Conservation (phyloP, 495 filamentous ascomycete genomes). For the Acidiella bohemica region DNA sequence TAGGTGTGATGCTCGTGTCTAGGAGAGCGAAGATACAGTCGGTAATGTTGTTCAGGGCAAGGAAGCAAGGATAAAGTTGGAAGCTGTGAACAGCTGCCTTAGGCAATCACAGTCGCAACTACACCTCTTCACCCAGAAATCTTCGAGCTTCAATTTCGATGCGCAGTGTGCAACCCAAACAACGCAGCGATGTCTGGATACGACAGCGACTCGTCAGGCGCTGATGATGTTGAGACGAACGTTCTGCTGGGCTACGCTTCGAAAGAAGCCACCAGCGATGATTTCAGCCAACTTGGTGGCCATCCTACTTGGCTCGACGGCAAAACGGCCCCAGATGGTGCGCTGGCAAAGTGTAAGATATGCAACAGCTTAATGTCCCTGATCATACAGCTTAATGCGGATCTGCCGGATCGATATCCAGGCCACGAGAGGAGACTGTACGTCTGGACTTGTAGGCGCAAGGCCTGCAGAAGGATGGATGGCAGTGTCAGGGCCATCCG, state of each 20-base stretch:
- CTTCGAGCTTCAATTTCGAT: too few species aligned
- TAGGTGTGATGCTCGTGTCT: not conserved
- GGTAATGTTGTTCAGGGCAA: too few species aligned
- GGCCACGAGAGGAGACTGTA: conserved; percentile 78
- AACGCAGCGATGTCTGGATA: conserved; percentile 55
- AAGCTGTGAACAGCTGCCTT: too few species aligned
- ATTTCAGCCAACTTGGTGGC: conserved; percentile 81
- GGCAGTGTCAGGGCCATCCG: conserved; percentile 65
- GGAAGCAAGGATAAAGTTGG: too few species aligned
- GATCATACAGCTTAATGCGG: conserved; percentile 81
- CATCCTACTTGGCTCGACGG: conserved; percentile 68
- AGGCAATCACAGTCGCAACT: too few species aligned
- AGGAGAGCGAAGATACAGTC: too few species aligned
- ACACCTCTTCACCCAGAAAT: too few species aligned
- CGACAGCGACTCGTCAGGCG: conserved; percentile 70
- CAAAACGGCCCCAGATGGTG: conserved; percentile 54
- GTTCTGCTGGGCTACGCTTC: conserved; percentile 87
- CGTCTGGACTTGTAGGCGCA: conserved; percentile 63
- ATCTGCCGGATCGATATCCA: conserved; percentile 73
- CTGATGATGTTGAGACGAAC: conserved; percentile 65
- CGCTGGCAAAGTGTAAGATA: conserved; percentile 72
- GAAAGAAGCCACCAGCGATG: conserved; percentile 65
- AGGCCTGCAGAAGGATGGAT: conserved; percentile 67
- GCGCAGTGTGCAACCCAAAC: not conserved
- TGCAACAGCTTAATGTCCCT: conserved; percentile 76